Percentiles rank a stretch among this genome's conserved stretches.
These are phyloP conservation scores for Psilocybe azurescens DNA, from an alignment of 768 basidiomycete genomes.

Conservation along the genomic window DNA sequence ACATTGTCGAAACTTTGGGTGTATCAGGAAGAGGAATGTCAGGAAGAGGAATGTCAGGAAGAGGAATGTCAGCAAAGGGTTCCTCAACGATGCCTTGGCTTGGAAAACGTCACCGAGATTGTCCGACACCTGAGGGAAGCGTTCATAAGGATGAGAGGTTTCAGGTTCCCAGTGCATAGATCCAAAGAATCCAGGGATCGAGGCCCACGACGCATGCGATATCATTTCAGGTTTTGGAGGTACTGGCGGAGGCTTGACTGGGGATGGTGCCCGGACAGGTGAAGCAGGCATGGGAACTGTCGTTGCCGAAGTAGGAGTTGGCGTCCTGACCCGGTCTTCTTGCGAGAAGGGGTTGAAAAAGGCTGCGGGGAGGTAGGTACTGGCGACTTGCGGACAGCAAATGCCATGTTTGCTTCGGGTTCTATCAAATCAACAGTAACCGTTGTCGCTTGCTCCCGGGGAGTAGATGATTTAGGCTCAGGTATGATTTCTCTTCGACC, in stretches of 20 bases:
- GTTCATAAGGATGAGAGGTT: background rate
- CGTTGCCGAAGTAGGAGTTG: slow-evolving; percentile 1
- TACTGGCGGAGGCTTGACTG: slow-evolving; percentile 1
- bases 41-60: slow-evolving; percentile 1
- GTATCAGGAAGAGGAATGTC: slow-evolving; percentile 20
- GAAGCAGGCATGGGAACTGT: background rate
- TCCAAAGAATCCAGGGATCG: slow-evolving; percentile 21
- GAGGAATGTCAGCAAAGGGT: slow-evolving; percentile 14
- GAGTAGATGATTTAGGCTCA: background rate
- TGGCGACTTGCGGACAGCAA: background rate
- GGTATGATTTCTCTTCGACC: slow-evolving; percentile 31
- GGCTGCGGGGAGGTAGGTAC: background rate
- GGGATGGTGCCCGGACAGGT: background rate
- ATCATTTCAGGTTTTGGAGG: slow-evolving; percentile 29
- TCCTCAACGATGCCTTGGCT: slow-evolving; percentile 5
- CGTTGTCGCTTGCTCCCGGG: background rate
- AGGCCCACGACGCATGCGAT: slow-evolving; percentile 23
- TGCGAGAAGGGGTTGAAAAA: background rate
- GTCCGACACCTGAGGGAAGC: slow-evolving; percentile 1
- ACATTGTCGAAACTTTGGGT: background rate
- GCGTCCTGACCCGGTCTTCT: slow-evolving; percentile 15
- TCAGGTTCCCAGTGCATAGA: slow-evolving; percentile 7
- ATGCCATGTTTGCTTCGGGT: background rate
- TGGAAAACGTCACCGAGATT: background rate
- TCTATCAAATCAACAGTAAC: background rate